A percentile compares a stretch with the other conserved stretches of the same genome.
phyloP scores from a whole-genome alignment of 306 rosid species.

The Cucurbita moschata region DNA sequence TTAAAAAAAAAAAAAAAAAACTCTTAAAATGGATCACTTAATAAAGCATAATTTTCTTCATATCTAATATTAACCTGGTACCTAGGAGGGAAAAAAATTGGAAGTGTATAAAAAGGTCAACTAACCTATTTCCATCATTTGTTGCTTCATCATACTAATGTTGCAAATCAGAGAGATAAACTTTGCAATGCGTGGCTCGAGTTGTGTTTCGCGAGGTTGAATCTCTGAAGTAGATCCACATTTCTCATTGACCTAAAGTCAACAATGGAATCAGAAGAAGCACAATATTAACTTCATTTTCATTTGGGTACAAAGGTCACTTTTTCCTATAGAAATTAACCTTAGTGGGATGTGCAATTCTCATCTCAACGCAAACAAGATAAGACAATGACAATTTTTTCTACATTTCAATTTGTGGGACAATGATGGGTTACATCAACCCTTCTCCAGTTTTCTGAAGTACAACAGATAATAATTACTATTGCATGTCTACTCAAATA shows the following conservation, averaged over 20 bases:
- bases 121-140: slow-evolving; percentile 99
- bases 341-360: not conserved
- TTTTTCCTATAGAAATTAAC: not conserved
- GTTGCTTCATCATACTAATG: slow-evolving; percentile 90
- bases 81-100: not conserved
- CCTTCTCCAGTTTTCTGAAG: not conserved
- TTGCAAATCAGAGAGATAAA: slow-evolving; percentile 87
- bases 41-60: not conserved
- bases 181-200: slow-evolving; percentile 60
- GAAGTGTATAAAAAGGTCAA: slow-evolving; percentile 2
- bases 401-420: not conserved
- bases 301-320: not conserved
- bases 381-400: not conserved
- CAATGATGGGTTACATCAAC: not conserved
- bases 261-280: slow-evolving; percentile 18
- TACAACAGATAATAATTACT: not conserved
- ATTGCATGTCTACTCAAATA: not conserved
- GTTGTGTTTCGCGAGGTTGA: slow-evolving; percentile 55
- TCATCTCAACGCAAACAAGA: not conserved
- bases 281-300: not conserved
- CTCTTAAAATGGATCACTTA: not conserved
- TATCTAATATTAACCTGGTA: not conserved
- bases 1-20: not conserved
- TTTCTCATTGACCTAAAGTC: slow-evolving; percentile 34
- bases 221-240: slow-evolving; percentile 21